A percentile compares a stretch with the other conserved stretches of the same genome.
Conservation (phyloP, 2,329 filamentous ascomycete species). For the Xylariaceae sp. region DNA sequence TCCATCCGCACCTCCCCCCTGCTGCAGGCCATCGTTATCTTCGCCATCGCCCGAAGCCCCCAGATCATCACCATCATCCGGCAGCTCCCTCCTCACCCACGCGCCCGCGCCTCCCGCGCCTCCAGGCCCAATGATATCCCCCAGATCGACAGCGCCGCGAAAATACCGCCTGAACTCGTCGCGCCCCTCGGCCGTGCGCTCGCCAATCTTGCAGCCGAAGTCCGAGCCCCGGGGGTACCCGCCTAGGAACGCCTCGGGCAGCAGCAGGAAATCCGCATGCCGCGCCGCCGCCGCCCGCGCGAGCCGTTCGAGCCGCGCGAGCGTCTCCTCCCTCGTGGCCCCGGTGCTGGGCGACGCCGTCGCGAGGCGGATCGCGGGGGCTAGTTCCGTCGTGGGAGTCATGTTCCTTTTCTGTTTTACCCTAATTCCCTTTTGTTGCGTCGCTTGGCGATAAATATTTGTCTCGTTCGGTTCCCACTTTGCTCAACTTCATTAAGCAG, state of each 20-base stretch:
- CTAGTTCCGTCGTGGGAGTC: constrained; percentile 18
- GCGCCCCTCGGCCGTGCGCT: constrained; percentile 71
- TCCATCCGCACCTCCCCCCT: constrained; percentile 45
- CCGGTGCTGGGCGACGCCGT: constrained; percentile 62
- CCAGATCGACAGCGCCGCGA: constrained; percentile 78
- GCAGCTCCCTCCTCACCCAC: constrained; percentile 60
- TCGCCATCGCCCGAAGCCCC: constrained; percentile 10
- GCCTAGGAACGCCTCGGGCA: constrained; percentile 90
- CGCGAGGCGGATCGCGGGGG: constrained; percentile 53
- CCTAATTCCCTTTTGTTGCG: no score
- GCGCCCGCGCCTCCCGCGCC: constrained; percentile 67
- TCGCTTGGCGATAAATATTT: no score
- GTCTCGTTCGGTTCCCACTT: no score
- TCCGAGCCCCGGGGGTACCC: constrained; percentile 84
- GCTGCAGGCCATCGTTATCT: constrained; percentile 26
- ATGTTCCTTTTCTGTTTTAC: constrained; percentile 8
- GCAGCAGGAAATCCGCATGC: constrained; percentile 73
- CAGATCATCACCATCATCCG: constrained; percentile 33
- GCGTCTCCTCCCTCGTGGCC: constrained; percentile 61
- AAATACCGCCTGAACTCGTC: constrained; percentile 87
- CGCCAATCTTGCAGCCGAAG: constrained; percentile 78
- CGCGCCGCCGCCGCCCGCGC: constrained; percentile 65
- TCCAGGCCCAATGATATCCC: constrained; percentile 63
- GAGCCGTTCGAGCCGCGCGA: constrained; percentile 68
- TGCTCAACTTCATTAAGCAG: no score